A percentile compares a stretch with the other conserved stretches of the same genome.
Evolutionary conservation across 2,329 filamentous ascomycete species (phyloP).

Genomic region (Fusarium pseudoanthophilum): DNA sequence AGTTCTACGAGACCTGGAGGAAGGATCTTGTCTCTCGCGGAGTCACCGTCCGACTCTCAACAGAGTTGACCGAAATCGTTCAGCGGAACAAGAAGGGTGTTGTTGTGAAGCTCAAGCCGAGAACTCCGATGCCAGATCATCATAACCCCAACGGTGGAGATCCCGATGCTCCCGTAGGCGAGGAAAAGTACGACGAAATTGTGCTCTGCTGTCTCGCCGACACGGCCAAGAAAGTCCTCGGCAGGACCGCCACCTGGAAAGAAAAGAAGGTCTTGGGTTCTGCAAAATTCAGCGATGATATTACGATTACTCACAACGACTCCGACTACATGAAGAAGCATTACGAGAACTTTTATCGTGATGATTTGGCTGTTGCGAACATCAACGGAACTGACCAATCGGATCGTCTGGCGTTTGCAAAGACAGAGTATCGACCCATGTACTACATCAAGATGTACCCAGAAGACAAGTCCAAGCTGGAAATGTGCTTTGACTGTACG

Average conservation of each 20-base stretch:
- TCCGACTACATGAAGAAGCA: constrained; percentile 32
- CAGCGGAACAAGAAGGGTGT: constrained; percentile 21
- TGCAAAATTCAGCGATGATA: constrained; percentile 28
- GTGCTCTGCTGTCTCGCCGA: constrained; percentile 30
- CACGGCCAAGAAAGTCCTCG: constrained; percentile 22
- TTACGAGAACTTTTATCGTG: constrained; percentile 29
- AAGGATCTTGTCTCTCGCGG: constrained; percentile 23
- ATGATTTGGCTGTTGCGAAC: constrained; percentile 22
- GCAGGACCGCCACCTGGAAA: constrained; percentile 26
- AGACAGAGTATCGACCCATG: constrained; percentile 30
- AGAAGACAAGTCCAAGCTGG: constrained; percentile 26
- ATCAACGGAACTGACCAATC: constrained; percentile 21
- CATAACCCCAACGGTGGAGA: constrained; percentile 28
- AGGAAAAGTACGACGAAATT: constrained; percentile 24
- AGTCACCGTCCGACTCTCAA: constrained; percentile 11
- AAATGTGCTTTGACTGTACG: constrained; percentile 34
- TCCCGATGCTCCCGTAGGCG: constrained; percentile 10
- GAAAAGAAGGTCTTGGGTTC: constrained; percentile 27
- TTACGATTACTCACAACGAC: constrained; percentile 29
- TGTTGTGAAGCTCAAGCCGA: constrained; percentile 15
- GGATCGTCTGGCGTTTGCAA: constrained; percentile 19
- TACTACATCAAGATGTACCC: constrained; percentile 38
- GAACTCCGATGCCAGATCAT: constrained; percentile 20
- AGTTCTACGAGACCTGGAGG: constrained; percentile 18
- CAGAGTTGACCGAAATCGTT: constrained; percentile 23